Base-by-base conservation (phyloP, 208 protist species). In the Leptomonas seymouri region DNA sequence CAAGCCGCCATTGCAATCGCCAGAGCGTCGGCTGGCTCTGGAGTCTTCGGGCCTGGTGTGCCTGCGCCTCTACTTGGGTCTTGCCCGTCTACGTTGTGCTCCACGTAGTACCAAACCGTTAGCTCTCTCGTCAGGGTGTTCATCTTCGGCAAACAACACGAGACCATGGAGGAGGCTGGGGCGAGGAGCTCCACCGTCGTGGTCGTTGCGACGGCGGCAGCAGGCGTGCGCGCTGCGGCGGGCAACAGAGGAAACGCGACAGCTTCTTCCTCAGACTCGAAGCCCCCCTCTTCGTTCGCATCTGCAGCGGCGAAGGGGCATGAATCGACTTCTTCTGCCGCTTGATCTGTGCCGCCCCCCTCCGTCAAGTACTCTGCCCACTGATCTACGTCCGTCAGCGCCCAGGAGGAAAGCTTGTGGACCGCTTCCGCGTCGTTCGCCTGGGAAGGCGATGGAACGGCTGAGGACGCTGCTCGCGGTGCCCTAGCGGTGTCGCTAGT, bases 61-160 rank as follows among this genome's bases (percentile, higher is more conserved):
- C 34, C 34, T 12, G 34, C 9, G 45, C 45, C 45, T 16, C 9
- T 16, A 54, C 23, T 3, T 23, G n/a, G 1, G 4, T 23, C 23
- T 30, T 3, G 20, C 28, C n/a, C 31, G 7, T 20, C 14, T 34
- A 23, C 39, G 25, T 23, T 5, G 28, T 56, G 9, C 23, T 1
- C 5, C 28, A 56, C 58, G 44, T 27, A 36, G 48, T 66, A 55
- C 60, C 60, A 66, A 0, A 66, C 48, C 8, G 18, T 45, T 28
- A 66, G 8, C 48, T 66, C 48, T 0, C 42, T 25, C 11, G 60
- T 45, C 25, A 53, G 11, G 0, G 48, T n/a, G 31, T 56, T 42
- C 20, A 1, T 45, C 34, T 8, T 55, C 11, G 60, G 60, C 31
- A 66, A 21, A 21, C 60, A 66, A 48, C 44, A 48, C 18, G 44